Conservation (phyloP, 352 stramenopile genomes). For the Phytophthora melonis region DNA sequence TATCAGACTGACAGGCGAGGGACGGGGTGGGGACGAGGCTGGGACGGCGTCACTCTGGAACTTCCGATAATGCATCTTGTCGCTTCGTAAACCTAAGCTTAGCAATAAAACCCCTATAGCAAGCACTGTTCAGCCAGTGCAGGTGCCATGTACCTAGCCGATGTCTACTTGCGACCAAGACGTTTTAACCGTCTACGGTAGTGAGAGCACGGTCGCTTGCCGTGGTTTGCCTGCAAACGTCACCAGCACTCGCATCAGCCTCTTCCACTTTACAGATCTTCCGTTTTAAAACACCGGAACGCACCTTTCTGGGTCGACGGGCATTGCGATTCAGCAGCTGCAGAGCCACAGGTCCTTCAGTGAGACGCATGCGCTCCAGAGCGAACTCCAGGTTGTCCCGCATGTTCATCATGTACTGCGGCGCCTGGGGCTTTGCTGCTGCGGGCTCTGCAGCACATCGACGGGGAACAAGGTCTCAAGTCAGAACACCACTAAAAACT, state of each 20-base stretch:
- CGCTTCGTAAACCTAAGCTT: constrained; percentile 15
- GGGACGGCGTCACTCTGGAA: no score
- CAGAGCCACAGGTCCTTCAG: constrained; percentile 42
- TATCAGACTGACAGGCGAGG: no score
- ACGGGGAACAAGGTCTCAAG: neutral
- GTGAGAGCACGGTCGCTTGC: constrained; percentile 66
- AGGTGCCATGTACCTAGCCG: neutral
- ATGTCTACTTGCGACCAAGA: constrained; percentile 40
- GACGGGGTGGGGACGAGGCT: no score
- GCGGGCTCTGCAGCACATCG: constrained; percentile 24
- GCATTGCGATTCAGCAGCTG: constrained; percentile 61
- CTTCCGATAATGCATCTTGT: constrained; percentile 30
- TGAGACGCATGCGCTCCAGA: constrained; percentile 64
- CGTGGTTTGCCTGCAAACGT: constrained; percentile 49
- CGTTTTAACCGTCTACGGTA: constrained; percentile 56
- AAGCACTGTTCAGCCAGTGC: neutral
- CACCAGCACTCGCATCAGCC: neutral
- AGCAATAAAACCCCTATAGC: constrained; percentile 16
- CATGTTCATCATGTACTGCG: constrained; percentile 65
- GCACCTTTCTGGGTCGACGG: constrained; percentile 55
- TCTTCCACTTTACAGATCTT: neutral
- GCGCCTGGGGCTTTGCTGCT: constrained; percentile 30
- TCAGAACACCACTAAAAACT: constrained; percentile 8
- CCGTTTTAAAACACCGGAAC: constrained; percentile 13
- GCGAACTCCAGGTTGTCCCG: constrained; percentile 64